Base-by-base conservation (phyloP, 306 rosid genomes). In the Inga oerstediana region DNA sequence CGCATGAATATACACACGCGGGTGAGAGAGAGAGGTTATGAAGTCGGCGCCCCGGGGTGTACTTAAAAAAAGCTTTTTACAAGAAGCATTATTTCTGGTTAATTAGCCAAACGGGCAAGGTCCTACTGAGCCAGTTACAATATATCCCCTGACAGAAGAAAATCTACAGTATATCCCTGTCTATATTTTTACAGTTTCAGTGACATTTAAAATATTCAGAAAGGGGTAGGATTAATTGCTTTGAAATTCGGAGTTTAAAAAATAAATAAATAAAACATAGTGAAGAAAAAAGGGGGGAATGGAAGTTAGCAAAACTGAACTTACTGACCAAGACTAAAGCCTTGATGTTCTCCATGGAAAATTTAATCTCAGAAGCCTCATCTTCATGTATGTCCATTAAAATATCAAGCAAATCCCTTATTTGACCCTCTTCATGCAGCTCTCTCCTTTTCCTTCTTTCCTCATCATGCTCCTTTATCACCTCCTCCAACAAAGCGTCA, bases 241-340 rank as follows among this genome's bases (percentile, higher is more conserved):
- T 52, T 52, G 22, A 52, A 52, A 19, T 17, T 52, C 8, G 5
- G 61, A 19, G 22, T 16, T 52, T 52, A 1, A 5, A 17, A 19
- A 19, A 52, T 15, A 52, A 16, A 52, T 1, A 19, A 52, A 16
- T 52, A 17, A 15, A 52, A 52, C 4, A 52, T 52, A 2, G 61
- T 6, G 22, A 17, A 52, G 61, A 52, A 52, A 48, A 48, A 48
- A 13, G 4, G 17, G 17, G 54, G 54, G 15, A 13, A 12, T 14
- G 4, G 15, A 48, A 39, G 2, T 65, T 13, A 24, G 14, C 13
- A 9, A 30, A 10, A 24, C 4, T 24, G 72, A 30, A 54, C 8
- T 17, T 22, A 41, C 69, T 78, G 85, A 92, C 94, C 30, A 27
- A 27, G 30, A 27, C 30, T 27, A 27, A 27, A 27, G 30, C 30